Evolutionary conservation across 108 stramenopile genomes (phyloP).

Genomic region (Chaetoceros tenuissimus): DNA sequence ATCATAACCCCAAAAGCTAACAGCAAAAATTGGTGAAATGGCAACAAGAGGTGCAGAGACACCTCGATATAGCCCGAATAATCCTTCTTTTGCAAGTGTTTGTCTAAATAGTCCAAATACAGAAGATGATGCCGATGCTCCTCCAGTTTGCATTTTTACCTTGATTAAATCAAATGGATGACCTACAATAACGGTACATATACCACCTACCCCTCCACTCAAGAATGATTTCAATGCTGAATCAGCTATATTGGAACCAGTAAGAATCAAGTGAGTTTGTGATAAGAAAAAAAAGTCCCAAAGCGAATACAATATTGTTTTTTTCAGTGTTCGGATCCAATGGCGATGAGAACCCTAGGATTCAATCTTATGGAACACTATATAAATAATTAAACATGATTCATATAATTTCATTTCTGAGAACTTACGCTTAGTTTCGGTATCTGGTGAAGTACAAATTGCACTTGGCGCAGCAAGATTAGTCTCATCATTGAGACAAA

Average conservation of each 20-base stretch:
- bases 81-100: constrained; percentile 51
- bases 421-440: too few species aligned
- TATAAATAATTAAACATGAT: too few species aligned
- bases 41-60: constrained; percentile 74
- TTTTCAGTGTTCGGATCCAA: too few species aligned
- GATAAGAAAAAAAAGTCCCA: too few species aligned
- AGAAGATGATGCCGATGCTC: constrained; percentile 18
- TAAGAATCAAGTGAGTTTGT: too few species aligned
- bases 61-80: constrained; percentile 74
- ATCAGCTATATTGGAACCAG: constrained; percentile 7
- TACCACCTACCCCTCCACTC: constrained; percentile 73
- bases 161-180: constrained; percentile 70
- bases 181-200: constrained; percentile 41
- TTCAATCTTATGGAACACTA: too few species aligned
- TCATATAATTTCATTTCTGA: too few species aligned
- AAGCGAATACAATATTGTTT: too few species aligned
- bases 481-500: too few species aligned
- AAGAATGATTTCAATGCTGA: constrained; percentile 62
- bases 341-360: too few species aligned
- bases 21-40: constrained; percentile 72
- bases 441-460: too few species aligned
- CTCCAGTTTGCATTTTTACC: constrained; percentile 68
- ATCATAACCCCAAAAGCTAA: constrained; percentile 87
- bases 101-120: constrained; percentile 57
- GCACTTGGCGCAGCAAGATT: too few species aligned